Conservation (phyloP, 108 stramenopile genomes). For the Stephanodiscus triporus region DNA sequence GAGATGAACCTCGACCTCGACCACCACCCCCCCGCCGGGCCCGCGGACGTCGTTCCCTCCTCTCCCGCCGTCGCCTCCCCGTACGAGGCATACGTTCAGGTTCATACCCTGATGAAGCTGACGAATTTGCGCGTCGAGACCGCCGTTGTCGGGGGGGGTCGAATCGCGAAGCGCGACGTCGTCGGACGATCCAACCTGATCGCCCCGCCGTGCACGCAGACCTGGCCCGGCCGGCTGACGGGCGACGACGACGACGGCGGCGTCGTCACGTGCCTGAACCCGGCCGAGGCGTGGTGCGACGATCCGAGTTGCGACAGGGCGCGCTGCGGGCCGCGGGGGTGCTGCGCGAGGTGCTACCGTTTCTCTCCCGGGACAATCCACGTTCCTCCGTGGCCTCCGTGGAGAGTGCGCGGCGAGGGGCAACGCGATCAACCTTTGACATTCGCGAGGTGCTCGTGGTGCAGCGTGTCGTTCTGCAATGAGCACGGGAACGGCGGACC, state of each 20-base stretch:
- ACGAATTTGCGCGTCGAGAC: slow-evolving; percentile 30
- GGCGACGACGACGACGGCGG: too few species aligned
- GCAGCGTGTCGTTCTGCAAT: slow-evolving; percentile 32
- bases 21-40: neutral
- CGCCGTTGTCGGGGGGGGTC: neutral
- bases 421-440: slow-evolving; percentile 8
- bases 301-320: slow-evolving; percentile 24
- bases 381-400: too few species aligned
- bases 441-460: slow-evolving; percentile 27
- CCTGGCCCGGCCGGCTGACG: slow-evolving; percentile 30
- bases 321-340: slow-evolving; percentile 33
- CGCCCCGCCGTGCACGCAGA: slow-evolving; percentile 25
- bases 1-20: neutral
- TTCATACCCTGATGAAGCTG: slow-evolving; percentile 30
- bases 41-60: slow-evolving; percentile 2
- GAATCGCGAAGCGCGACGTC: neutral
- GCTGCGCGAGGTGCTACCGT: slow-evolving; percentile 36
- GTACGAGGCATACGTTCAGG: slow-evolving; percentile 23
- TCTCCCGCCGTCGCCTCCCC: neutral
- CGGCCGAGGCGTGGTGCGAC: slow-evolving; percentile 43
- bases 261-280: slow-evolving; percentile 27
- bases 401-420: slow-evolving; percentile 12
- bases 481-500: too few species aligned
- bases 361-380: too few species aligned
- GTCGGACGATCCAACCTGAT: slow-evolving; percentile 3